phyloP scores from a whole-genome alignment of 192 early-diverging fungal genomes.

The Dimargaris cristalligena region DNA sequence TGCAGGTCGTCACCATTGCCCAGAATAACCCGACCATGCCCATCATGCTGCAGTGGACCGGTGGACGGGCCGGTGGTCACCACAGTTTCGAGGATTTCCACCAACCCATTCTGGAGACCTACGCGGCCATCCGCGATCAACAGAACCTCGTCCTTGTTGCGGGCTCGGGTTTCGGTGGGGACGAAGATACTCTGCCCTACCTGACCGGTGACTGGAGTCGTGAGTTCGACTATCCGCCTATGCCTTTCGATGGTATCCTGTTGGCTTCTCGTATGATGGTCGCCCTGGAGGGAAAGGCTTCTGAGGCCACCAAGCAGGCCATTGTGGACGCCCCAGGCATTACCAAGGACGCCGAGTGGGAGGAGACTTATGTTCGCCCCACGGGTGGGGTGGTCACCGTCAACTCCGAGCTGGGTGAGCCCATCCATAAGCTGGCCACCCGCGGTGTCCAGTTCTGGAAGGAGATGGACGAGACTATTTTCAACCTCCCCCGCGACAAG shows the following conservation, averaged over 20 bases:
- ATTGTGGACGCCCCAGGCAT: conserved; percentile 75
- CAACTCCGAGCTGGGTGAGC: conserved; percentile 80
- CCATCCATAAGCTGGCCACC: conserved; percentile 82
- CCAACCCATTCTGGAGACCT: conserved; percentile 67
- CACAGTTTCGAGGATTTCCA: conserved; percentile 95
- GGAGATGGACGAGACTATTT: conserved; percentile 64
- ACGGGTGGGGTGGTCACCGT: conserved; percentile 70
- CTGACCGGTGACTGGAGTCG: conserved; percentile 84
- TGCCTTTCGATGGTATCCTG: conserved; percentile 91
- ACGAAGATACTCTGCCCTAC: conserved; percentile 72
- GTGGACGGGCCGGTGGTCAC: conserved; percentile 89
- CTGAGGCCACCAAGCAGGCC: conserved; percentile 63
- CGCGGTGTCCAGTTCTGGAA: conserved; percentile 61
- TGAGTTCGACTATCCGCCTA: conserved; percentile 62
- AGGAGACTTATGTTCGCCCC: conserved; percentile 58
- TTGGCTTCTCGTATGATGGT: conserved; percentile 97
- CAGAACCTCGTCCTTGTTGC: conserved; percentile 72
- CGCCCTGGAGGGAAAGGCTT: conserved; percentile 69
- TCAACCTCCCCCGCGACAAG: conserved; percentile 70
- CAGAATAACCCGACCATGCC: conserved; percentile 65
- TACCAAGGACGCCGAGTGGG: conserved; percentile 54
- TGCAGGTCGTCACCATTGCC: conserved; percentile 70
- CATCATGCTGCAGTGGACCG: conserved; percentile 89
- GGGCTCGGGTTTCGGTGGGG: conserved; percentile 83
- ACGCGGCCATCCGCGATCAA: conserved; percentile 62